phyloP scores from a whole-genome alignment of 2,329 filamentous ascomycete species.

The Clonostachys byssicola region DNA sequence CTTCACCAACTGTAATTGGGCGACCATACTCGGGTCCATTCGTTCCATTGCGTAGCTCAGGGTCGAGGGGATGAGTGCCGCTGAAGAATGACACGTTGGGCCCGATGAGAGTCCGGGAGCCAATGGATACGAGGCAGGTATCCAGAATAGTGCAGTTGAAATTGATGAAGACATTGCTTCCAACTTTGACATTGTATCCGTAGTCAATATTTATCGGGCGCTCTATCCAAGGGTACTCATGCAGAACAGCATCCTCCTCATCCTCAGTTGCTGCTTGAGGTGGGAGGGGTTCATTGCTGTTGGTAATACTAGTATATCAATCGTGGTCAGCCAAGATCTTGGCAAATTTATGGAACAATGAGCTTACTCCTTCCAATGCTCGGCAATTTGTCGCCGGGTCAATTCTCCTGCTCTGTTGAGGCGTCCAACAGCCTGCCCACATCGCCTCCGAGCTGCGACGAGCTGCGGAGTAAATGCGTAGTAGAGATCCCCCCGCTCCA shows the following conservation, averaged over 20 bases:
- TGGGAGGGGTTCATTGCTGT: conserved; percentile 61
- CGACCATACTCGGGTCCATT: conserved; percentile 68
- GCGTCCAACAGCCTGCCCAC: conserved; percentile 52
- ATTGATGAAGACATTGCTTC: conserved; percentile 70
- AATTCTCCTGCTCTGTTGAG: conserved; percentile 63
- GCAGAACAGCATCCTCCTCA: conserved; percentile 62
- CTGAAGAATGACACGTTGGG: conserved; percentile 75
- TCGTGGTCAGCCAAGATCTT: too few relatives aligned
- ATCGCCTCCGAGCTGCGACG: conserved; percentile 57
- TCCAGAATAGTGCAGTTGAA: conserved; percentile 74
- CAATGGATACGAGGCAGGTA: conserved; percentile 70
- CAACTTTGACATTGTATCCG: conserved; percentile 65
- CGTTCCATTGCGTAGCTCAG: conserved; percentile 67
- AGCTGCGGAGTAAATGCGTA: conserved; percentile 69
- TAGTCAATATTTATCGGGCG: conserved; percentile 71
- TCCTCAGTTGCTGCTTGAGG: conserved; percentile 48
- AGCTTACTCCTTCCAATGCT: conserved; percentile 69
- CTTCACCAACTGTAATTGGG: conserved; percentile 71
- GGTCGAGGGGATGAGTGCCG: conserved; percentile 74
- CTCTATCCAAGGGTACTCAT: conserved; percentile 64
- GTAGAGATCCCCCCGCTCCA: conserved; percentile 68
- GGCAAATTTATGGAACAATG: too few relatives aligned
- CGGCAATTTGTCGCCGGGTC: conserved; percentile 56
- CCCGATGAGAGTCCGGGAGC: conserved; percentile 72
- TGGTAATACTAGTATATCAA: conserved; percentile 45